Percentiles rank a stretch among this genome's conserved stretches.
phyloP scores from a whole-genome alignment of 1,284 basidiomycete genomes.

The Rhodotorula sp. region DNA sequence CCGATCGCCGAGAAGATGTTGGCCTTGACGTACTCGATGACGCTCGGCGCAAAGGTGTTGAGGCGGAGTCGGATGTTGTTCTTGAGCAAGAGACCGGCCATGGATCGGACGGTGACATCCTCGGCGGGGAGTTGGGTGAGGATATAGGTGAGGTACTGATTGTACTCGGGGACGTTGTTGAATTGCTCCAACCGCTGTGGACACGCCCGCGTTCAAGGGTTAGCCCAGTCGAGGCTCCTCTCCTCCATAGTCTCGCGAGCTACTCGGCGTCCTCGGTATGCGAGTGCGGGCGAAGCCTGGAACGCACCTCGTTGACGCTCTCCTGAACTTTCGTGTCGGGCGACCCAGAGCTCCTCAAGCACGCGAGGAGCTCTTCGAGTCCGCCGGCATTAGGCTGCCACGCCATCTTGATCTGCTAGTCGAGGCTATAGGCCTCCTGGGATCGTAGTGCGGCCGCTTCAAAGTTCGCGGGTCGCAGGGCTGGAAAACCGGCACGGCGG shows the following conservation, averaged over 20 bases:
- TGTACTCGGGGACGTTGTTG: slow-evolving; percentile 81
- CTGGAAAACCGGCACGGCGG: not conserved
- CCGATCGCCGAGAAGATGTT: slow-evolving; percentile 77
- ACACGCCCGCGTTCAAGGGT: slow-evolving; percentile 1
- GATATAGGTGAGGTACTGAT: slow-evolving; percentile 94
- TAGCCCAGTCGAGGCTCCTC: not conserved
- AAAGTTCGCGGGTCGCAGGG: not conserved
- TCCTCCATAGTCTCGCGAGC: not conserved
- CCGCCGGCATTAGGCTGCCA: slow-evolving; percentile 75
- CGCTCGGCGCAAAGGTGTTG: slow-evolving; percentile 63
- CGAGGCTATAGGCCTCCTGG: too few species aligned
- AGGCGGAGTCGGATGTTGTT: slow-evolving; percentile 68
- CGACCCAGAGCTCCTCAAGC: slow-evolving; percentile 54
- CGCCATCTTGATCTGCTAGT: slow-evolving; percentile 45
- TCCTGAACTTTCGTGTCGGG: slow-evolving; percentile 51
- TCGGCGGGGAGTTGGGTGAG: slow-evolving; percentile 75
- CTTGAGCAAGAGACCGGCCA: slow-evolving; percentile 95
- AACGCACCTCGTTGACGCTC: slow-evolving; percentile 50
- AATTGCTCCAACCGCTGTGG: slow-evolving; percentile 77
- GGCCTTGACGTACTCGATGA: slow-evolving; percentile 74
- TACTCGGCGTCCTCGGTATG: not conserved
- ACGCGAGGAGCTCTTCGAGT: slow-evolving; percentile 76
- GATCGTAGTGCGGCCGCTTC: not conserved
- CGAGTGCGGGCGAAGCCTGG: not conserved
- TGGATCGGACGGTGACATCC: slow-evolving; percentile 85